phyloP scores from a whole-genome alignment of 1,284 basidiomycete species.

The Apiotrichum siamense region DNA sequence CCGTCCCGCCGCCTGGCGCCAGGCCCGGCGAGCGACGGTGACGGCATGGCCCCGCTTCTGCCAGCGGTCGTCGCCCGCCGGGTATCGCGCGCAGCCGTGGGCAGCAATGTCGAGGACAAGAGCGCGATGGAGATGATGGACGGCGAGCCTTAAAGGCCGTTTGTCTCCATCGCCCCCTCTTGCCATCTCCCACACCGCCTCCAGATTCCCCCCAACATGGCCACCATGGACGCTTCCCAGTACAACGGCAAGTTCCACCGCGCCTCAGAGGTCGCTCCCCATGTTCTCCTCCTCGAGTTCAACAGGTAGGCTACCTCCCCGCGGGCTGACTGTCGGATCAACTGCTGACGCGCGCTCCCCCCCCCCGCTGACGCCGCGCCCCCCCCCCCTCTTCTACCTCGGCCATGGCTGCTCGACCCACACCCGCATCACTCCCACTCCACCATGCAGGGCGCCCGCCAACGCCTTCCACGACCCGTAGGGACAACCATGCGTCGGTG shows the following conservation, averaged over 20 bases:
- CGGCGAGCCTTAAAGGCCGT: too few relatives aligned
- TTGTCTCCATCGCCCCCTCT: not conserved
- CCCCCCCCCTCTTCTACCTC: not conserved
- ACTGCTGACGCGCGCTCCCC: too few relatives aligned
- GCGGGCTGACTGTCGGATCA: too few relatives aligned
- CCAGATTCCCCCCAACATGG: not conserved
- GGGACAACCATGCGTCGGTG: too few relatives aligned
- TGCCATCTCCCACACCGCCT: not conserved
- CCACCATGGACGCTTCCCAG: slow-evolving; percentile 9
- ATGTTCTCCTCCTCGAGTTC: slow-evolving; percentile 45
- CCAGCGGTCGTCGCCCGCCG: too few relatives aligned
- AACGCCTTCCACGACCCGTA: slow-evolving; percentile 69
- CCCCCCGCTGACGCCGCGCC: not conserved
- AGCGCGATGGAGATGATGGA: not conserved
- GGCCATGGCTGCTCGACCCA: not conserved
- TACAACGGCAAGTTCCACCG: slow-evolving; percentile 33
- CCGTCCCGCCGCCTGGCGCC: too few relatives aligned
- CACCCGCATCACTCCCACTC: not conserved
- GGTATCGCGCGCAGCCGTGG: too few relatives aligned
- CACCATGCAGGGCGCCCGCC: slow-evolving; percentile 56
- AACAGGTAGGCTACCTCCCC: slow-evolving; percentile 34
- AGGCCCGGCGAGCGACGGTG: too few relatives aligned
- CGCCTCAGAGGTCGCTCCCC: slow-evolving; percentile 24
- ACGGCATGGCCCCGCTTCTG: too few relatives aligned
- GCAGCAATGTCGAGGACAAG: too few relatives aligned